Base-by-base conservation (phyloP, 2,329 filamentous ascomycete genomes). In the Microascus cirrosus region DNA sequence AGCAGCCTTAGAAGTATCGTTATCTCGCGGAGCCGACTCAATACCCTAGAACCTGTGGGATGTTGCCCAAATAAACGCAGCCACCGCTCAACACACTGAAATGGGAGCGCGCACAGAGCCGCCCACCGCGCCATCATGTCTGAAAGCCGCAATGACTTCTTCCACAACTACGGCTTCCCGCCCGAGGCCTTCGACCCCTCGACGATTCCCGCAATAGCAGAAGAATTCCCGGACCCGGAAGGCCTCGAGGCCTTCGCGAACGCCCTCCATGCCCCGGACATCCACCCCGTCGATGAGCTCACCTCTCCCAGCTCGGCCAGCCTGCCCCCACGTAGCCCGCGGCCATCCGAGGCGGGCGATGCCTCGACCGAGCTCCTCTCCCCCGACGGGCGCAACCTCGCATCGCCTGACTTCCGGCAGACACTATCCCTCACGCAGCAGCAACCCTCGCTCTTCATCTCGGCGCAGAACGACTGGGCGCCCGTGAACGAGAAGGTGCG, bases 381-480 rank as follows among this genome's bases (percentile, higher is more conserved):
- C 64, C 65, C 25, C 64, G 65, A 32, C 55, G 63, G 6, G 62
- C 63, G 39, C 61, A 66, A 20, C 68, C 71, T 48, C 70, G 70
- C 32, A 66, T 69, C 15, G 65, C 67, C 20, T 66, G 73, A 59
- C 64, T 75, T 39, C 66, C 71, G n/a, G 69, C 71, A 1, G 67
- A 71, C 2, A 69, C 71, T 0, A 73, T 71, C 0, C 70, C 72
- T 22, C 71, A 71, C 1, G 71, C 73, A 3, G 69, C 71, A 25
- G 70, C 45, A 50, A 3, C 45, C 45, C 3, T 50, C 45, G 53
- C 73, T 82, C 55, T 91, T 92, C 68, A 90, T 97, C 65, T 89
- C 90, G 3, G 93, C 94, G 48, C 84, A 95, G 67, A 95, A 95
- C 70, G 94, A 99, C 75, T 99, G 94, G 94, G 86, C 89, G 18